Percentiles rank a stretch among this genome's conserved stretches.
Evolutionary conservation across 805 yeast species (phyloP).

Genomic region (Wickerhamomyces bisporus): DNA sequence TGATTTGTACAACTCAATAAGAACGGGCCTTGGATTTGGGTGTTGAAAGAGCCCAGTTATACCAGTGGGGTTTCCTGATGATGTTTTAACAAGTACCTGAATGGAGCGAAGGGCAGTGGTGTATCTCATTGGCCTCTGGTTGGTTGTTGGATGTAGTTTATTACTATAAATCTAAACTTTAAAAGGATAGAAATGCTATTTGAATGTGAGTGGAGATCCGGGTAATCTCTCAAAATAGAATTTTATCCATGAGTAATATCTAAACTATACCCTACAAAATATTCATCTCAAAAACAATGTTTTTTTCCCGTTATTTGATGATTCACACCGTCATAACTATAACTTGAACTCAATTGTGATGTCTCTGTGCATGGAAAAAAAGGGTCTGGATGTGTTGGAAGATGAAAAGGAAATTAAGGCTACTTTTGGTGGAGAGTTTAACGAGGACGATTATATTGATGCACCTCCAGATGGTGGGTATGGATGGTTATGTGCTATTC

Average conservation of each 20-base stretch:
- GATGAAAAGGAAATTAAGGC: slow-evolving; percentile 6
- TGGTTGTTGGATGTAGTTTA: not conserved
- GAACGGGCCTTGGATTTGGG: slow-evolving; percentile 80
- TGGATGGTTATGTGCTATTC: slow-evolving; percentile 44
- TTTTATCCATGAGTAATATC: too few relatives aligned
- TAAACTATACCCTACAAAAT: too few relatives aligned
- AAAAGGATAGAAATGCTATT: too few relatives aligned
- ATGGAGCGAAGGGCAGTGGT: slow-evolving; percentile 24
- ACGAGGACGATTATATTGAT: slow-evolving; percentile 30
- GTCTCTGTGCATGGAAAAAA: too few relatives aligned
- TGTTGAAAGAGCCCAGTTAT: slow-evolving; percentile 72
- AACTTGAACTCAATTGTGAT: too few relatives aligned
- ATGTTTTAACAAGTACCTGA: slow-evolving; percentile 53
- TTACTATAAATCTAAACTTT: too few relatives aligned
- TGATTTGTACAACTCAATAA: slow-evolving; percentile 62
- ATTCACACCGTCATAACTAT: too few relatives aligned
- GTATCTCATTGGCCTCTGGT: slow-evolving; percentile 30
- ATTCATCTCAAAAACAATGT: too few relatives aligned
- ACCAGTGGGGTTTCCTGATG: slow-evolving; percentile 73
- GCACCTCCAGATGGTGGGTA: slow-evolving; percentile 40
- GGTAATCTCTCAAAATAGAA: too few relatives aligned
- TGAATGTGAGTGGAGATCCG: not conserved
- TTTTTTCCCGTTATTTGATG: too few relatives aligned
- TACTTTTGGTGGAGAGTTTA: slow-evolving; percentile 13
- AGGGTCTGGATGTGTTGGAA: not conserved